Evolutionary conservation across 108 stramenopile genomes (phyloP).

Genomic region (Cylindrotheca fusiformis): DNA sequence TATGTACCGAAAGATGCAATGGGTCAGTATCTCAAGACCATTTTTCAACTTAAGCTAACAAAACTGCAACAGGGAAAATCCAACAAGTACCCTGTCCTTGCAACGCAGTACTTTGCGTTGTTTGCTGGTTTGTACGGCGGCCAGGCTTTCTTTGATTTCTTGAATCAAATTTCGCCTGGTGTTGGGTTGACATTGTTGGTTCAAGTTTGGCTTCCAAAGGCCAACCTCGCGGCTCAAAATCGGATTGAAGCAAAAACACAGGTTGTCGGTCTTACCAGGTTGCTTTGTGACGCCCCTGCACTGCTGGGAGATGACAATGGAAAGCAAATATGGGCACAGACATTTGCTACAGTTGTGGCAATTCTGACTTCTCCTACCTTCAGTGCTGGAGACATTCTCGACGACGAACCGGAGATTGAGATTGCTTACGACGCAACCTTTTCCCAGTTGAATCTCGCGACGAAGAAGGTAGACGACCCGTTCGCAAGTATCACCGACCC

Average conservation of each 20-base stretch:
- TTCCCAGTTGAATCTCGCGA: slow-evolving; percentile 68
- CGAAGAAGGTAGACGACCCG: slow-evolving; percentile 58
- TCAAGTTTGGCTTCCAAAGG: slow-evolving; percentile 71
- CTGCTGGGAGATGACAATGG: slow-evolving; percentile 50
- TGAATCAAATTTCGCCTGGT: slow-evolving; percentile 63
- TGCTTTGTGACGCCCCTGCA: slow-evolving; percentile 68
- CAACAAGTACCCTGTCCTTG: slow-evolving; percentile 41
- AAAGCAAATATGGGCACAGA: slow-evolving; percentile 49
- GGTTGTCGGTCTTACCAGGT: slow-evolving; percentile 62
- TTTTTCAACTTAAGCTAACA: slow-evolving; percentile 70
- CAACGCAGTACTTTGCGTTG: slow-evolving; percentile 61
- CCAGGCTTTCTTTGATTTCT: slow-evolving; percentile 36
- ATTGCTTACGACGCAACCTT: slow-evolving; percentile 74
- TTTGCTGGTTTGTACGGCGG: slow-evolving; percentile 72
- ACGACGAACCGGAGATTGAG: slow-evolving; percentile 49
- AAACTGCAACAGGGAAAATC: slow-evolving; percentile 65
- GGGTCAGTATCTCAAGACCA: slow-evolving; percentile 45
- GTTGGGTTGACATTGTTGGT: slow-evolving; percentile 52
- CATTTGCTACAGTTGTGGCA: slow-evolving; percentile 36
- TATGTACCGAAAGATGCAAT: slow-evolving; percentile 56
- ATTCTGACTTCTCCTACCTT: slow-evolving; percentile 57
- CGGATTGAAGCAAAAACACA: slow-evolving; percentile 68
- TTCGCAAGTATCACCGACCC: slow-evolving; percentile 70
- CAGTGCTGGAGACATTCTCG: slow-evolving; percentile 16
- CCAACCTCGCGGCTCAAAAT: slow-evolving; percentile 43